Conservation (phyloP, 768 basidiomycete species). For the Cystofilobasidium macerans region DNA sequence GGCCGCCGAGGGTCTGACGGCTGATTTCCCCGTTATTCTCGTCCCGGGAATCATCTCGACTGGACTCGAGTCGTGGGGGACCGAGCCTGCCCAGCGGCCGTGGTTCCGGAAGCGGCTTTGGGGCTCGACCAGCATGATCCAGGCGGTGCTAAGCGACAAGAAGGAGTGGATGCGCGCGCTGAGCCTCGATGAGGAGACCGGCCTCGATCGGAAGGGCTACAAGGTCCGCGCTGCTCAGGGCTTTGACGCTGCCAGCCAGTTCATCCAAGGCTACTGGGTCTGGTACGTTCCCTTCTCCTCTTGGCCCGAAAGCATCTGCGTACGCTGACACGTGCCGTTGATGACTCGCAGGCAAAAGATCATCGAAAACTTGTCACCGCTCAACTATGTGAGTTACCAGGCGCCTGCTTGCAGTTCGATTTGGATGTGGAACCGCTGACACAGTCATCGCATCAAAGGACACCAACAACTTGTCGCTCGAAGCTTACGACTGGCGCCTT, state of each 20-base stretch:
- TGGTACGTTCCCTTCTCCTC: conserved; percentile 43
- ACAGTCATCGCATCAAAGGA: too few relatives aligned
- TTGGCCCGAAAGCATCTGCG: neutral
- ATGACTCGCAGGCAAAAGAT: conserved; percentile 62
- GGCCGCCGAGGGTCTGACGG: conserved; percentile 12
- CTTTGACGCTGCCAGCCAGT: conserved; percentile 73
- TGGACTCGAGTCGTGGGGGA: conserved; percentile 90
- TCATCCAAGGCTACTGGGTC: conserved; percentile 74
- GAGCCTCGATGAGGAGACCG: conserved; percentile 81
- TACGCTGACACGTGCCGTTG: neutral
- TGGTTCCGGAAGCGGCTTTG: conserved; percentile 82
- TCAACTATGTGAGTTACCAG: too few relatives aligned
- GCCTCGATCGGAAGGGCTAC: conserved; percentile 71
- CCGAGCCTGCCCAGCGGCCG: conserved; percentile 64
- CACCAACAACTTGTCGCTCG: conserved; percentile 64
- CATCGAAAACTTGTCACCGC: conserved; percentile 72
- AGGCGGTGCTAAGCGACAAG: conserved; percentile 29
- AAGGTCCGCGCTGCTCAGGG: conserved; percentile 89
- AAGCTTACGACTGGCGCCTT: conserved; percentile 64
- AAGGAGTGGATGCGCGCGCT: conserved; percentile 80
- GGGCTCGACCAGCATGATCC: conserved; percentile 40
- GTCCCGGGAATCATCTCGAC: conserved; percentile 25
- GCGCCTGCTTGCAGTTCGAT: too few relatives aligned
- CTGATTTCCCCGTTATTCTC: conserved; percentile 14
- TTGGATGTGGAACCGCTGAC: too few relatives aligned